phyloP scores from a whole-genome alignment of 2,329 filamentous ascomycete genomes.

The Hortaea sp. region DNA sequence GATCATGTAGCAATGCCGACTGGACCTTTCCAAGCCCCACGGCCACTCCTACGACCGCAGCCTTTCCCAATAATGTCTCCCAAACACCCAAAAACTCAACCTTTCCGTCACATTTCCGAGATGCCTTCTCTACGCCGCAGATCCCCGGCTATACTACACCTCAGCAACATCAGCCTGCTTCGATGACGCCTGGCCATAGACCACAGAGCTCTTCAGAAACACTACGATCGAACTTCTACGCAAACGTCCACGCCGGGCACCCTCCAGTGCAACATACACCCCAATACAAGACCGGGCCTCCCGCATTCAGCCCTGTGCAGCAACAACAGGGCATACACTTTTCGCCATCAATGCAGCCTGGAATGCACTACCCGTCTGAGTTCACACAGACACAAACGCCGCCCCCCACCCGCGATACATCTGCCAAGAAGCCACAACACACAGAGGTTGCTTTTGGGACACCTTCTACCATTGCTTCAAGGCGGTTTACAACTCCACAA shows the following conservation, averaged over 20 bases:
- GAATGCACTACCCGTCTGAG: constrained; percentile 12
- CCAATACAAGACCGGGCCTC: constrained; percentile 5
- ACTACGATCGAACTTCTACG: constrained; percentile 18
- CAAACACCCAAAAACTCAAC: constrained; percentile 37
- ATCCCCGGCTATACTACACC: constrained; percentile 31
- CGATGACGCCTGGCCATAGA: constrained; percentile 18
- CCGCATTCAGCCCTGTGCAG: constrained; percentile 11
- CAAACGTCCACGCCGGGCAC: constrained; percentile 12
- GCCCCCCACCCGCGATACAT: constrained; percentile 47
- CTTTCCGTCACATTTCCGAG: constrained; percentile 37
- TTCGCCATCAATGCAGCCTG: constrained; percentile 5
- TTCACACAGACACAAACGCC: constrained; percentile 50
- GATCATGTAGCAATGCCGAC: constrained; percentile 18
- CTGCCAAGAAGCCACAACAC: constrained; percentile 37
- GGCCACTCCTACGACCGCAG: constrained; percentile 36
- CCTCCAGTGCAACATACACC: constrained; percentile 10
- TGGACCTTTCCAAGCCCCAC: constrained; percentile 42
- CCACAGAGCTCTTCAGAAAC: constrained; percentile 17
- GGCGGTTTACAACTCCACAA: constrained; percentile 21
- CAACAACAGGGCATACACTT: constrained; percentile 1
- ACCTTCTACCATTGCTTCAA: constrained; percentile 26
- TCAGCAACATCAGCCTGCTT: constrained; percentile 16
- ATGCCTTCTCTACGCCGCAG: constrained; percentile 41
- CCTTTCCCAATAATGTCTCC: constrained; percentile 27
- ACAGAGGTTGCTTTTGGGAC: constrained; percentile 33